These are phyloP conservation scores for Torrubiella hemipterigena DNA, from an alignment of 2,329 filamentous ascomycete genomes.

Conservation along the genomic window DNA sequence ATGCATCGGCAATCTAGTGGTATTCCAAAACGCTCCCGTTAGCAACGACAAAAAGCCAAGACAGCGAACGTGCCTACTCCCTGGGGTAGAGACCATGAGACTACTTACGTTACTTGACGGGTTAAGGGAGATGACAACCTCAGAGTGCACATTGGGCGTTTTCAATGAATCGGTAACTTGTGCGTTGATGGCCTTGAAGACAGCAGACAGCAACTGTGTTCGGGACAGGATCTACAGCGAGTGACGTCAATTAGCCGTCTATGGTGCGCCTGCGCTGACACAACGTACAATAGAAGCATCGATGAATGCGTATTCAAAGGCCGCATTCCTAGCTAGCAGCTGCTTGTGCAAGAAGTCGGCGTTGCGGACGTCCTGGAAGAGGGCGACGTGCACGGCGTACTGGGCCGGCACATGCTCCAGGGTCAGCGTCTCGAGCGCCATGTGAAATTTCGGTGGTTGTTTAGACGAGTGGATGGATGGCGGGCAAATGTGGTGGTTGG, in stretches of 20 bases:
- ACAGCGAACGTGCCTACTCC: neutral
- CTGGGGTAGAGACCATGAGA: neutral
- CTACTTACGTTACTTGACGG: conserved; percentile 64
- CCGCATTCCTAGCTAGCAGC: conserved; percentile 69
- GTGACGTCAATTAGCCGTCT: neutral
- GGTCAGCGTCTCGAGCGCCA: conserved; percentile 47
- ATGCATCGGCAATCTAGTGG: conserved; percentile 74
- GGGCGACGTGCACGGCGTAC: conserved; percentile 57
- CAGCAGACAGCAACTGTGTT: conserved; percentile 60
- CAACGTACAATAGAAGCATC: conserved; percentile 64
- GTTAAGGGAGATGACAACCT: conserved; percentile 71
- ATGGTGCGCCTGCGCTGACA: neutral
- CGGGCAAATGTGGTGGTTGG: too few species aligned
- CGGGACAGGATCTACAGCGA: conserved; percentile 54
- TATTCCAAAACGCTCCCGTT: too few species aligned
- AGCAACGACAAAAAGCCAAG: neutral
- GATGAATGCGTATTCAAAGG: conserved; percentile 88
- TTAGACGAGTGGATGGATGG: neutral
- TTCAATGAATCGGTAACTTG: conserved; percentile 50
- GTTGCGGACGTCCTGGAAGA: conserved; percentile 71
- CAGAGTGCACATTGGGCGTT: conserved; percentile 79
- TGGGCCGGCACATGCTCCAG: conserved; percentile 64
- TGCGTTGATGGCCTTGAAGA: conserved; percentile 65
- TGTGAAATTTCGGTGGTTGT: conserved; percentile 23
- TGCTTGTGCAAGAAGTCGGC: conserved; percentile 68